A percentile compares a stretch with the other conserved stretches of the same genome.
phyloP scores from a whole-genome alignment of 1,139 yeast species.

The Saccharomyces hybrid region DNA sequence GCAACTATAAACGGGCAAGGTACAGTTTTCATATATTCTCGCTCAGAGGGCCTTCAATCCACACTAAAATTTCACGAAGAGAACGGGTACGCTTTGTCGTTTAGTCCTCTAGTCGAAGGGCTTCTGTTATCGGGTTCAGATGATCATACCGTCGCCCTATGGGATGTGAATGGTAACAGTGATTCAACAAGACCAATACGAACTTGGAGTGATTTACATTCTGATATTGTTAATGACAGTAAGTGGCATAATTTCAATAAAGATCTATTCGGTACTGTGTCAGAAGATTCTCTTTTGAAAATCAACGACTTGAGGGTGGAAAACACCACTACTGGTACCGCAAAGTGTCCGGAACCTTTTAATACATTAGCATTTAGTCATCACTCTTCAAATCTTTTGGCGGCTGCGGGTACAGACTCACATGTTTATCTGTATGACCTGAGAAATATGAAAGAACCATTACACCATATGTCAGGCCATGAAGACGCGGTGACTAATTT shows the following conservation, averaged over 20 bases:
- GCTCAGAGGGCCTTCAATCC: slow-evolving; percentile 29
- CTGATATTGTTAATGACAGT: slow-evolving; percentile 62
- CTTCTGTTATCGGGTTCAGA: slow-evolving; percentile 55
- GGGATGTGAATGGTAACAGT: slow-evolving; percentile 38
- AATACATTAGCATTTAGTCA: slow-evolving; percentile 61
- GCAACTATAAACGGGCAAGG: slow-evolving; percentile 80
- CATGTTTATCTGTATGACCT: slow-evolving; percentile 55
- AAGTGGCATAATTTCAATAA: slow-evolving; percentile 55
- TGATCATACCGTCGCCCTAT: slow-evolving; percentile 52
- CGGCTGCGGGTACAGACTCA: slow-evolving; percentile 65
- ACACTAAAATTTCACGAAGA: slow-evolving; percentile 47
- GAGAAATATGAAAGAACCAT: slow-evolving; percentile 39
- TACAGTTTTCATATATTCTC: slow-evolving; percentile 57
- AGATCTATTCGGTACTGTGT: slow-evolving; percentile 55
- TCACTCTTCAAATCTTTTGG: slow-evolving; percentile 50
- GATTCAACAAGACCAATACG: slow-evolving; percentile 23
- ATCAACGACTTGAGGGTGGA: slow-evolving; percentile 55
- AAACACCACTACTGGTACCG: slow-evolving; percentile 30
- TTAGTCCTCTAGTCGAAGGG: slow-evolving; percentile 47
- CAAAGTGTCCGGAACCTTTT: slow-evolving; percentile 37
- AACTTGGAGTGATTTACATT: slow-evolving; percentile 35
- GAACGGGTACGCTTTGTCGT: slow-evolving; percentile 67
- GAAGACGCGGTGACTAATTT: slow-evolving; percentile 58
- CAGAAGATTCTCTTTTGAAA: slow-evolving; percentile 62
- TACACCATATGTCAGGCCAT: slow-evolving; percentile 75